These are phyloP conservation scores for Paramecium primaurelia DNA, from an alignment of 73 alveolate species.

Conservation along the genomic window DNA sequence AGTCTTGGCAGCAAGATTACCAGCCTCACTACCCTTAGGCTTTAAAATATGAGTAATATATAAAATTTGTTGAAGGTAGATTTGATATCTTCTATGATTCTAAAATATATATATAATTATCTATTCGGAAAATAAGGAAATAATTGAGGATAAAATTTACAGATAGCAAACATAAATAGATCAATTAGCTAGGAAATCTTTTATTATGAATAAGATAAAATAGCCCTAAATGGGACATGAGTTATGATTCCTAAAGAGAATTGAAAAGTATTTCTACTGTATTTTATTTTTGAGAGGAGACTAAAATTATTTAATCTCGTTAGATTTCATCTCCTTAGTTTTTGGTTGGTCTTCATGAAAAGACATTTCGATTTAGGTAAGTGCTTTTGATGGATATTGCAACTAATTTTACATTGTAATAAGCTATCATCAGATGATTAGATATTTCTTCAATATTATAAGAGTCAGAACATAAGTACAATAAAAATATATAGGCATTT, in stretches of 20 bases:
- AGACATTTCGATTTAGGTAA: conserved; percentile 29
- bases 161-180: not conserved
- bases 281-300: not conserved
- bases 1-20: conserved; percentile 69
- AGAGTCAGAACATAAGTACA: conserved; percentile 24
- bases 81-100: not conserved
- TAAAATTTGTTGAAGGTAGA: not conserved
- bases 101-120: not conserved
- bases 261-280: not conserved
- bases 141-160: not conserved
- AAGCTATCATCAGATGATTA: not conserved
- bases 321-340: not conserved
- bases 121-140: not conserved
- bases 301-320: not conserved
- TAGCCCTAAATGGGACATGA: not conserved
- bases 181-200: conserved; percentile 16
- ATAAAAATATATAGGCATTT: not conserved
- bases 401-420: conserved; percentile 13
- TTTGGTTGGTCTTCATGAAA: conserved; percentile 5
- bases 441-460: not conserved
- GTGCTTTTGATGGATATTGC: conserved; percentile 18
- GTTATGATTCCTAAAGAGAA: not conserved
- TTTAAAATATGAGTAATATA: conserved; percentile 6
- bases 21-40: conserved; percentile 67
- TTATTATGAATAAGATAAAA: not conserved